Evolutionary conservation across 768 basidiomycete genomes (phyloP).

Genomic region (Pluteus cervinus): DNA sequence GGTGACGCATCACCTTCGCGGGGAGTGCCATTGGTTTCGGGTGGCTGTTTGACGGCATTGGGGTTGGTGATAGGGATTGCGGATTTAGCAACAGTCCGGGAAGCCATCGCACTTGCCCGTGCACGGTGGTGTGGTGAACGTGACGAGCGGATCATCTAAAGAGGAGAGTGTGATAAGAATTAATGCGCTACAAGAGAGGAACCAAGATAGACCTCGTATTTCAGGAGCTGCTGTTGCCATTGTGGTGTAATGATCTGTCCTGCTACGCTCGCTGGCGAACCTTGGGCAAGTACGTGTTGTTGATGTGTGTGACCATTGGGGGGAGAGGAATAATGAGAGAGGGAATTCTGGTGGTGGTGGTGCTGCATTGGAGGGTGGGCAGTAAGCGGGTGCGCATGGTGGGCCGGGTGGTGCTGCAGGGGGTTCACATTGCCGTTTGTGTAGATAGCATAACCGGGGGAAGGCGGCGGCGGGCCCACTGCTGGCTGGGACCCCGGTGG

Average conservation of each 20-base stretch:
- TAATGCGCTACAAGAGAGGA: slow-evolving; percentile 12
- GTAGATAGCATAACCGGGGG: slow-evolving; percentile 74
- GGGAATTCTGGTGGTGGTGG: slow-evolving; percentile 77
- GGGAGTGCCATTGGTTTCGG: slow-evolving; percentile 26
- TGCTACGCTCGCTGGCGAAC: slow-evolving; percentile 47
- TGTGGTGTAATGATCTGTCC: slow-evolving; percentile 71
- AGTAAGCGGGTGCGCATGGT: slow-evolving; percentile 44
- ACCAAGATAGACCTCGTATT: slow-evolving; percentile 72
- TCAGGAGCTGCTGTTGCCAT: slow-evolving; percentile 92
- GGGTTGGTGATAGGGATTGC: slow-evolving; percentile 93
- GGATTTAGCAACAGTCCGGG: slow-evolving; percentile 78
- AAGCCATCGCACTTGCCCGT: slow-evolving; percentile 90
- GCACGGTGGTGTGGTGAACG: slow-evolving; percentile 93
- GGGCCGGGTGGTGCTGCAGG: slow-evolving; percentile 57
- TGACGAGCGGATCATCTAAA: slow-evolving; percentile 76
- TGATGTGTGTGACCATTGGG: slow-evolving; percentile 60
- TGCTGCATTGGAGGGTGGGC: slow-evolving; percentile 48
- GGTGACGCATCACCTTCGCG: slow-evolving; percentile 27
- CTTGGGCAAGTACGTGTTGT: slow-evolving; percentile 50
- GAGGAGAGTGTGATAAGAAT: slow-evolving; percentile 32
- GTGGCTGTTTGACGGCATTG: slow-evolving; percentile 53
- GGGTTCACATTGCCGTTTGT: slow-evolving; percentile 59
- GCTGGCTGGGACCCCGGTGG: slow-evolving; percentile 45
- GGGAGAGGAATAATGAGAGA: slow-evolving; percentile 77
- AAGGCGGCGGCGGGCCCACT: slow-evolving; percentile 61